These are phyloP conservation scores for Globomyces pollinis-pini DNA, from an alignment of 192 early-diverging fungal genomes.

Conservation along the genomic window DNA sequence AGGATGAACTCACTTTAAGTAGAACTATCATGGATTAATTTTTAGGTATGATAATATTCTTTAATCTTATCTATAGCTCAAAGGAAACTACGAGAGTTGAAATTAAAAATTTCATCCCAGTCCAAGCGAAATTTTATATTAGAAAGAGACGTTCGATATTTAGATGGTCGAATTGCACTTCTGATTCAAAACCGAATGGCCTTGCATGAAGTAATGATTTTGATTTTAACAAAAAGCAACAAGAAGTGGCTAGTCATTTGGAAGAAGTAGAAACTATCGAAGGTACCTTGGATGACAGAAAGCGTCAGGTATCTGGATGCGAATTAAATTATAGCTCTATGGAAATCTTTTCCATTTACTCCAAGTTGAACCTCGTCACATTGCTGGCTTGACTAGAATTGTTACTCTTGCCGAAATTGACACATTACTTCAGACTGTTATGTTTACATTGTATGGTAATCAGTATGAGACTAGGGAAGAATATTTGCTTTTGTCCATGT, in stretches of 20 bases:
- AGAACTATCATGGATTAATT: no score
- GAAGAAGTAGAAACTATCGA: conserved; percentile 54
- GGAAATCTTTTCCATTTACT: conserved; percentile 90
- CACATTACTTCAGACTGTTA: conserved; percentile 86
- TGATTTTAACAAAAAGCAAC: conserved; percentile 48
- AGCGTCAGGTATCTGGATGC: conserved; percentile 35
- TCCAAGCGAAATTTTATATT: conserved; percentile 93
- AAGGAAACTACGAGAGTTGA: conserved; percentile 72
- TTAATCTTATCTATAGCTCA: conserved; percentile 55
- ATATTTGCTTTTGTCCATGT: conserved; percentile 89
- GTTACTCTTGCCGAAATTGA: conserved; percentile 88
- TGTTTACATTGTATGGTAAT: conserved; percentile 95
- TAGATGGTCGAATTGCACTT: conserved; percentile 85
- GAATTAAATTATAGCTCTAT: no score
- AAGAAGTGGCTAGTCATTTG: conserved; percentile 62
- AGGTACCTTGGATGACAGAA: conserved; percentile 63
- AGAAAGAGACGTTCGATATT: conserved; percentile 84
- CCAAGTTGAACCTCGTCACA: conserved; percentile 84
- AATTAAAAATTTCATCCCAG: conserved; percentile 82
- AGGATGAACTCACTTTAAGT: conserved; percentile 88
- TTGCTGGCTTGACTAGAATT: conserved; percentile 75
- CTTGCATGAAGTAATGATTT: conserved; percentile 65
- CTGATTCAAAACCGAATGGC: conserved; percentile 93
- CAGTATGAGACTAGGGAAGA: conserved; percentile 96
- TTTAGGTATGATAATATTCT: no score